phyloP scores from a whole-genome alignment of 257 asterid genomes.

The Nicotiana tomentosiformis region DNA sequence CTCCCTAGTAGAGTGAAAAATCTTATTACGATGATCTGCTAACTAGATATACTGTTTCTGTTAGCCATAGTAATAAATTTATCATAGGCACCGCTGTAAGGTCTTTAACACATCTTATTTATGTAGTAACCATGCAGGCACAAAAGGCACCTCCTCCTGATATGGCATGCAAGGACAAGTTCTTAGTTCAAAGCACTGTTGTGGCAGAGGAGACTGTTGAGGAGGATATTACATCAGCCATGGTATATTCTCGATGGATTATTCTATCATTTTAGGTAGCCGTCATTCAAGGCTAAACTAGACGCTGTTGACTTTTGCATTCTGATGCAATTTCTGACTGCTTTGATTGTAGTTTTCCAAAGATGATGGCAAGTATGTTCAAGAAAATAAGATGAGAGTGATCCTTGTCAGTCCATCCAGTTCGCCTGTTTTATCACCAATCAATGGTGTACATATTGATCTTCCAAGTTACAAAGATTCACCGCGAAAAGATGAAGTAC shows the following conservation, averaged over 20 bases:
- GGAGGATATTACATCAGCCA: conserved; percentile 28
- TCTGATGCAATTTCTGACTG: neutral
- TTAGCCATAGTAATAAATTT: neutral
- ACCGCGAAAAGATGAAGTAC: conserved; percentile 15
- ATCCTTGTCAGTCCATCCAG: conserved; percentile 32
- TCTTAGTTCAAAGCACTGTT: conserved; percentile 35
- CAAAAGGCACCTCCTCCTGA: conserved; percentile 31
- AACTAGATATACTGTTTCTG: neutral
- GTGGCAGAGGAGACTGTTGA: conserved; percentile 36
- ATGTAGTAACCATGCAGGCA: conserved; percentile 47
- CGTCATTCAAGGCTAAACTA: neutral
- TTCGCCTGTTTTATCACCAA: conserved; percentile 28
- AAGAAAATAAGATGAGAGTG: conserved; percentile 45
- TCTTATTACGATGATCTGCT: neutral
- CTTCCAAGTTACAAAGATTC: conserved; percentile 15
- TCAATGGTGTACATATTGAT: conserved; percentile 19
- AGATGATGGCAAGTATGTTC: conserved; percentile 35
- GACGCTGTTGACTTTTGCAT: neutral
- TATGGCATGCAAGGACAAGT: conserved; percentile 44
- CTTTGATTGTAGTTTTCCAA: conserved; percentile 26
- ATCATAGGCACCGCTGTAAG: neutral
- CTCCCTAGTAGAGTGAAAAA: neutral
- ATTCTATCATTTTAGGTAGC: neutral
- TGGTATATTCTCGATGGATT: conserved; percentile 18
- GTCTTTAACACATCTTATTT: neutral